phyloP scores from a whole-genome alignment of 306 rosid genomes.

The Mimosa bimucronata region DNA sequence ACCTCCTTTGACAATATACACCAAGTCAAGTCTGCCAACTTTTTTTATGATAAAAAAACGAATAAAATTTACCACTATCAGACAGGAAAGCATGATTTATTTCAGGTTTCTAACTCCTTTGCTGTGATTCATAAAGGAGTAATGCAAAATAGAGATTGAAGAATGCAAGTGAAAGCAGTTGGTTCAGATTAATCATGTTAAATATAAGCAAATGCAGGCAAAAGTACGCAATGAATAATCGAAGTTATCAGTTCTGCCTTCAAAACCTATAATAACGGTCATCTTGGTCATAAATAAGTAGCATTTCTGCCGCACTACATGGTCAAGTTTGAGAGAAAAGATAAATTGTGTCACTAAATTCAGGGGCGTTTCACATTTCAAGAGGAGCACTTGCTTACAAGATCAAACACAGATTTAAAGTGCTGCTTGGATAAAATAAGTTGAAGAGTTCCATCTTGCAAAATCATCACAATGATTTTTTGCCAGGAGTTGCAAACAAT shows the following conservation, averaged over 20 bases:
- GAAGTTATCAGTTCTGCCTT: not conserved
- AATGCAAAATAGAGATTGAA: slow-evolving; percentile 31
- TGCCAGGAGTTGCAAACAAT: slow-evolving; percentile 21
- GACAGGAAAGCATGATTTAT: slow-evolving; percentile 30
- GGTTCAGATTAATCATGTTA: not conserved
- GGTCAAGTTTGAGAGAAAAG: slow-evolving; percentile 8
- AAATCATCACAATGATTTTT: slow-evolving; percentile 17
- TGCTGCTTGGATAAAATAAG: slow-evolving; percentile 29
- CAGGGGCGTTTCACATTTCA: slow-evolving; percentile 19
- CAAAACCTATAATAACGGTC: slow-evolving; percentile 11
- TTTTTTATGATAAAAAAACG: slow-evolving; percentile 42
- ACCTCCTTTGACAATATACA: slow-evolving; percentile 59
- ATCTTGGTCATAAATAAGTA: slow-evolving; percentile 4
- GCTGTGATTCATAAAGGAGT: slow-evolving; percentile 28
- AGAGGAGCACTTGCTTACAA: slow-evolving; percentile 13
- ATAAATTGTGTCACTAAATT: not conserved
- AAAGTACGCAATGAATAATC: slow-evolving; percentile 3
- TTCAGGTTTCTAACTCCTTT: slow-evolving; percentile 11
- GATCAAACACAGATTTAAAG: not conserved
- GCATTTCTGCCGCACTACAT: slow-evolving; percentile 14
- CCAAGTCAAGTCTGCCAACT: slow-evolving; percentile 70
- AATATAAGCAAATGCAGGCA: slow-evolving; percentile 24
- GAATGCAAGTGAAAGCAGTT: slow-evolving; percentile 2
- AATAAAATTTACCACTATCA: slow-evolving; percentile 43
- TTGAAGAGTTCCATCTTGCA: slow-evolving; percentile 7